phyloP scores from a whole-genome alignment of 768 basidiomycete genomes.

The Chalciporus sphaerocephalus region DNA sequence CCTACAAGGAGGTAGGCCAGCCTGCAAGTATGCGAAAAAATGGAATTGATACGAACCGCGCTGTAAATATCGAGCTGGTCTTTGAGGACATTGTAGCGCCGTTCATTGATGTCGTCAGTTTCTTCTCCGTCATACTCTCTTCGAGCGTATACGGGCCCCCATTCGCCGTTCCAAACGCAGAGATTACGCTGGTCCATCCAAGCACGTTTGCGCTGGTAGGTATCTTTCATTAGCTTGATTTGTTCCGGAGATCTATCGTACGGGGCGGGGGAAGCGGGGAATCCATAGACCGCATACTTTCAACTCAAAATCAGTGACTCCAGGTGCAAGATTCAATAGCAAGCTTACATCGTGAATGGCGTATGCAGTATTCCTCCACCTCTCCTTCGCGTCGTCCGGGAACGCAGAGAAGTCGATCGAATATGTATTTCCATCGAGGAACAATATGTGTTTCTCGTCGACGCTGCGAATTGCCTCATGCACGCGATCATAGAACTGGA shows the following conservation, averaged over 20 bases:
- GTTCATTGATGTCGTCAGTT: conserved; percentile 60
- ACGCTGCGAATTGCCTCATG: conserved; percentile 39
- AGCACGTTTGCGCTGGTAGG: conserved; percentile 35
- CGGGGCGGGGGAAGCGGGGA: conserved; percentile 31
- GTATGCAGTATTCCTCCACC: conserved; percentile 36
- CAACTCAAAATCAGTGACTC: conserved; percentile 25
- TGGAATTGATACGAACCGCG: conserved; percentile 35
- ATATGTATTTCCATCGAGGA: conserved; percentile 42
- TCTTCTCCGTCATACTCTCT: conserved; percentile 43
- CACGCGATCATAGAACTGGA: conserved; percentile 36
- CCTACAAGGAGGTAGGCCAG: conserved; percentile 30
- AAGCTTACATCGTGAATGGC: conserved; percentile 3
- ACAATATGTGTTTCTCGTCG: conserved; percentile 41
- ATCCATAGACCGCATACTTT: conserved; percentile 38
- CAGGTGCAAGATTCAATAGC: not conserved
- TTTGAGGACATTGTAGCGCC: conserved; percentile 57
- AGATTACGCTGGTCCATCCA: conserved; percentile 34
- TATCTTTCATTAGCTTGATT: conserved; percentile 21
- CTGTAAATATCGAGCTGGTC: conserved; percentile 70
- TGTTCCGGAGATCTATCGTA: conserved; percentile 31
- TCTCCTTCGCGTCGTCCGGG: conserved; percentile 22
- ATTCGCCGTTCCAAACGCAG: conserved; percentile 38
- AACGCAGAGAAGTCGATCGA: conserved; percentile 33
- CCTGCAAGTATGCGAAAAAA: not conserved
- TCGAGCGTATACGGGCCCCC: conserved; percentile 40